These are phyloP conservation scores for Leccinellum rugosiceps DNA, from an alignment of 768 basidiomycete species.

Conservation along the genomic window DNA sequence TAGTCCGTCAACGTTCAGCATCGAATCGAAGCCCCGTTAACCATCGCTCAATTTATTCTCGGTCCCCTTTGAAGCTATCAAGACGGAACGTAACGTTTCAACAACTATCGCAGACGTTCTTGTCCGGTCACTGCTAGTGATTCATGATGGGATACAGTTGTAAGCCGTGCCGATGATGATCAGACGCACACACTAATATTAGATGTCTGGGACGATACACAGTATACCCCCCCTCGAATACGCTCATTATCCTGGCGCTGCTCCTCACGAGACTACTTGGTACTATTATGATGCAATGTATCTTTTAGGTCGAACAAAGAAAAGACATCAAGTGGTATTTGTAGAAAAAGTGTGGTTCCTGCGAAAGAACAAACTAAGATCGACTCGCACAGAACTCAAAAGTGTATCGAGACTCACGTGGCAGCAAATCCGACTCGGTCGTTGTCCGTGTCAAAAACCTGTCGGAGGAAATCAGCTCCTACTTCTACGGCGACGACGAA, in stretches of 20 bases:
- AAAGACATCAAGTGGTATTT: not conserved
- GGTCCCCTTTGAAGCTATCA: not conserved
- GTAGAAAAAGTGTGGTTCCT: not conserved
- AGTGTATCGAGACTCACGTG: not conserved
- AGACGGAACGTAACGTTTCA: not conserved
- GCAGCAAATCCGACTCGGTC: not conserved
- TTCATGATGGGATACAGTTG: not conserved
- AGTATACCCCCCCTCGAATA: not conserved
- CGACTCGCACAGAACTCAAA: not conserved
- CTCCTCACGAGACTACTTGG: not conserved
- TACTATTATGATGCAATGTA: not conserved
- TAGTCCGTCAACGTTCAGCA: too few relatives aligned
- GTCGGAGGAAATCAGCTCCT: not conserved
- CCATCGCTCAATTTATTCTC: not conserved
- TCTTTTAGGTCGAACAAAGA: not conserved
- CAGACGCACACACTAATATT: not conserved
- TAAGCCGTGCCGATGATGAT: not conserved
- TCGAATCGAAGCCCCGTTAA: too few relatives aligned
- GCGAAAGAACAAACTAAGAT: not conserved
- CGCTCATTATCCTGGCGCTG: not conserved
- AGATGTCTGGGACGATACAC: not conserved
- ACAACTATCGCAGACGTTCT: not conserved
- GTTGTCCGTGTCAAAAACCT: not conserved
- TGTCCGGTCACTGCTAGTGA: not conserved
- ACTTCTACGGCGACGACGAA: not conserved